These are phyloP conservation scores for Vitis hybrid DNA, from an alignment of 177 flowering plant species.

Conservation along the genomic window DNA sequence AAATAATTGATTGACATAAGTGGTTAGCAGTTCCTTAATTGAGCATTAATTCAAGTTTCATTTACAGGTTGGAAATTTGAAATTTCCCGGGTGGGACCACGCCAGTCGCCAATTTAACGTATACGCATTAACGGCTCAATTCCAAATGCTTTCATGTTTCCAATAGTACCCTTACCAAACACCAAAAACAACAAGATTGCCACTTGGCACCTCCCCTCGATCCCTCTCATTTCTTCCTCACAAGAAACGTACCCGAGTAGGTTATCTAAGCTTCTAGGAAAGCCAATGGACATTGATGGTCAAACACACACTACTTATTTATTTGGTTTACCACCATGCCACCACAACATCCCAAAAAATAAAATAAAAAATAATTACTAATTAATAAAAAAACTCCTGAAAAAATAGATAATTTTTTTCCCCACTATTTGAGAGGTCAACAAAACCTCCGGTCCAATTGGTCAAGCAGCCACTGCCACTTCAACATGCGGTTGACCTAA, in stretches of 20 bases:
- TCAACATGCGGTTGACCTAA: too few species aligned
- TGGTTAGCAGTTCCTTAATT: too few species aligned
- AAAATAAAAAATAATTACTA: not conserved
- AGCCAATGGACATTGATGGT: not conserved
- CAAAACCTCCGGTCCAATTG: too few species aligned
- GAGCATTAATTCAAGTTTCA: too few species aligned
- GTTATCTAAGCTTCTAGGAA: slow-evolving; percentile 1
- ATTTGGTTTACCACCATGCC: not conserved
- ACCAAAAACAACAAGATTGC: not conserved
- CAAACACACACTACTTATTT: not conserved
- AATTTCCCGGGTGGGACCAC: not conserved
- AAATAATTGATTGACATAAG: too few species aligned
- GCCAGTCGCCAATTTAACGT: not conserved
- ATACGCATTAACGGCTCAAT: slow-evolving; percentile 13
- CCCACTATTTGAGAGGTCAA: too few species aligned
- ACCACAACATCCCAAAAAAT: not conserved
- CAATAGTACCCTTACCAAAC: not conserved
- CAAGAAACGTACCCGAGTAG: not conserved
- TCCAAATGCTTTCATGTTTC: not conserved
- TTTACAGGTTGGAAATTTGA: too few species aligned
- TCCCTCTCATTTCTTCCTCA: not conserved
- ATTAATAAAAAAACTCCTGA: too few species aligned
- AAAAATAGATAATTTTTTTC: too few species aligned
- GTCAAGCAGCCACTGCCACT: too few species aligned
- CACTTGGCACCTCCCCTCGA: not conserved